These are phyloP conservation scores for Monilinia fructicola DNA, from an alignment of 2,329 filamentous ascomycete species.

Conservation along the genomic window DNA sequence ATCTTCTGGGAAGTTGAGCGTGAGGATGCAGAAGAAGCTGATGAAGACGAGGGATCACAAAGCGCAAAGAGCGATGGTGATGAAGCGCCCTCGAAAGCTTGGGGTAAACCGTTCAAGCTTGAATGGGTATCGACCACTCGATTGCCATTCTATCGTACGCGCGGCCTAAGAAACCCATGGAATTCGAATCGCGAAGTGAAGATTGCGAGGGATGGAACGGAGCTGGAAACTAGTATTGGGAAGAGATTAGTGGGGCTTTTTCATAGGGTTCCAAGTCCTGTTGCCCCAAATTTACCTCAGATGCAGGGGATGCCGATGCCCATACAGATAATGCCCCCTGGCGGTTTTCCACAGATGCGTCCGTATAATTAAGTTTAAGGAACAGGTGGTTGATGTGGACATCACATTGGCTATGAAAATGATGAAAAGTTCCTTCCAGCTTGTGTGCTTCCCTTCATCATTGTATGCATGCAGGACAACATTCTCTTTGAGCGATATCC, in stretches of 20 bases:
- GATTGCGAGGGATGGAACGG: constrained; percentile 91
- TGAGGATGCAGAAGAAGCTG: constrained; percentile 49
- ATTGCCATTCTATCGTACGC: constrained; percentile 84
- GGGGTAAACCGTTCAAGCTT: constrained; percentile 88
- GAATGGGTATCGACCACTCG: constrained; percentile 84
- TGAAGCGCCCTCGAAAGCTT: constrained; percentile 50
- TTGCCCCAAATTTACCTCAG: constrained; percentile 28
- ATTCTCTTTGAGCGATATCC: background rate
- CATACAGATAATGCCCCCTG: constrained; percentile 21
- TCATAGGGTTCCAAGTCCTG: constrained; percentile 49
- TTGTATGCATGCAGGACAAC: background rate
- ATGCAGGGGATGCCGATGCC: constrained; percentile 27
- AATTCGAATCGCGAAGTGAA: constrained; percentile 95
- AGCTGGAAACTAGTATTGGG: constrained; percentile 81
- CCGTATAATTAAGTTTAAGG: constrained; percentile 24
- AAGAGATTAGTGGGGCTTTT: constrained; percentile 77
- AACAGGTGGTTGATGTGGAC: background rate
- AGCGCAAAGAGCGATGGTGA: constrained; percentile 46
- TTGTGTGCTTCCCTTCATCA: background rate
- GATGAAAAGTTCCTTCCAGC: constrained; percentile 4
- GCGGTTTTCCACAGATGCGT: constrained; percentile 35
- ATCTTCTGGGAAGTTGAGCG: constrained; percentile 92
- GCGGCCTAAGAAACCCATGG: constrained; percentile 88
- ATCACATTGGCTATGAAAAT: background rate
- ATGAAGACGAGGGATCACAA: constrained; percentile 45